phyloP scores from a whole-genome alignment of 768 basidiomycete genomes.

The Leccinum imitatum region DNA sequence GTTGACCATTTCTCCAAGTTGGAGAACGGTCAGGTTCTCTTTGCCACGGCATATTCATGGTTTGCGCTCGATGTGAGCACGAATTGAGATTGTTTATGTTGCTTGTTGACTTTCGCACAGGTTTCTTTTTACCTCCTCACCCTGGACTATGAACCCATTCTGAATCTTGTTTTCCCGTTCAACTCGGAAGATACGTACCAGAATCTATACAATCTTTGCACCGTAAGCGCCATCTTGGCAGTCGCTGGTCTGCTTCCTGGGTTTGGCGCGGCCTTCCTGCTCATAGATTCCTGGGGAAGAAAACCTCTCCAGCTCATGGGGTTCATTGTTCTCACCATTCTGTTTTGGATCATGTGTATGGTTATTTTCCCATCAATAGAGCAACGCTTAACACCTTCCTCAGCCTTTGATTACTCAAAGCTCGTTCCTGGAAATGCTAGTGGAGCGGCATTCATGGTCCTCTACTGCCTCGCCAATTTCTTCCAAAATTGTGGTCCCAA shows the following conservation, averaged over 20 bases:
- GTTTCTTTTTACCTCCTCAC: slow-evolving; percentile 86
- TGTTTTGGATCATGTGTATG: slow-evolving; percentile 67
- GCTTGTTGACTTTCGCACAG: slow-evolving; percentile 29
- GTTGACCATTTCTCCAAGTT: slow-evolving; percentile 58
- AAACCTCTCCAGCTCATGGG: slow-evolving; percentile 79
- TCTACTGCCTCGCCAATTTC: slow-evolving; percentile 80
- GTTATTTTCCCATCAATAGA: background rate
- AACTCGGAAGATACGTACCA: slow-evolving; percentile 40
- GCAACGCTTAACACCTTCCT: slow-evolving; percentile 2
- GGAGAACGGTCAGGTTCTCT: slow-evolving; percentile 72
- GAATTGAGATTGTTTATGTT: background rate
- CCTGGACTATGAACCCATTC: slow-evolving; percentile 52
- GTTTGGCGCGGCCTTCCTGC: slow-evolving; percentile 50
- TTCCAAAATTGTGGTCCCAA: slow-evolving; percentile 87
- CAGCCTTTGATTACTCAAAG: slow-evolving; percentile 63
- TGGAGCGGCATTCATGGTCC: slow-evolving; percentile 61
- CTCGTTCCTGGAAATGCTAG: slow-evolving; percentile 32
- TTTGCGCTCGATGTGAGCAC: slow-evolving; percentile 74
- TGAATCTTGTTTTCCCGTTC: background rate
- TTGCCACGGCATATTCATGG: slow-evolving; percentile 80
- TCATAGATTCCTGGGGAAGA: slow-evolving; percentile 76
- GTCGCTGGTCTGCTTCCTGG: slow-evolving; percentile 77
- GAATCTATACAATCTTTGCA: slow-evolving; percentile 55
- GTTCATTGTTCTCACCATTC: slow-evolving; percentile 59
- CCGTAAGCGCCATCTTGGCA: slow-evolving; percentile 72